phyloP scores from a whole-genome alignment of 805 yeast genomes.

The Saccharomyces kudriavzevii region DNA sequence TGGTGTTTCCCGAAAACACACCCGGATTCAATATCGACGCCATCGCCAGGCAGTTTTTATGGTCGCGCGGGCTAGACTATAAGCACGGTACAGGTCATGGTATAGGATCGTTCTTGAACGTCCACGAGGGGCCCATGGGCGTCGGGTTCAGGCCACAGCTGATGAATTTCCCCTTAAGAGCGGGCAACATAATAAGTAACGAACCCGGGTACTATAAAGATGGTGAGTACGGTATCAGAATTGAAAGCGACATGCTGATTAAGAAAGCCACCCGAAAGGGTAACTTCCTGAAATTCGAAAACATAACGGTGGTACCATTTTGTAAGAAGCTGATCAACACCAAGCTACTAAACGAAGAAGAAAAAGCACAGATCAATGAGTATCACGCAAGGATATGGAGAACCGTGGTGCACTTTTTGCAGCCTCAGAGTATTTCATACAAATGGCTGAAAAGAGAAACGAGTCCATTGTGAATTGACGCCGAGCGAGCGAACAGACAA shows the following conservation, averaged over 20 bases:
- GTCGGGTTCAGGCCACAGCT: conserved; percentile 49
- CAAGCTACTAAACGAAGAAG: conserved; percentile 48
- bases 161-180: conserved; percentile 43
- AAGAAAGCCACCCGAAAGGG: conserved; percentile 39
- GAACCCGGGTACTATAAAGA: conserved; percentile 94
- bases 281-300: conserved; percentile 63
- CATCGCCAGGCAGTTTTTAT: conserved; percentile 73
- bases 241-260: conserved; percentile 74
- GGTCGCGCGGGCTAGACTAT: conserved; percentile 78
- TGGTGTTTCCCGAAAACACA: conserved; percentile 69
- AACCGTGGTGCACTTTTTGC: conserved; percentile 42
- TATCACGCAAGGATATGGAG: conserved; percentile 56
- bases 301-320: conserved; percentile 79
- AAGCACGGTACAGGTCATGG: conserved; percentile 98
- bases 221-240: conserved; percentile 81
- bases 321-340: conserved; percentile 66
- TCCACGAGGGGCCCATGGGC: conserved; percentile 91
- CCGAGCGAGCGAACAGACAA: no score
- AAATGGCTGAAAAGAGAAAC: conserved; percentile 66
- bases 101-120: conserved; percentile 83
- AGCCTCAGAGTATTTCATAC: conserved; percentile 51
- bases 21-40: conserved; percentile 72
- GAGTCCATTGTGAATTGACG: conserved; percentile 4
- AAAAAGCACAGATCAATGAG: conserved; percentile 57
- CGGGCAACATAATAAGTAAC: conserved; percentile 75